Evolutionary conservation across 1,284 basidiomycete genomes (phyloP).

Genomic region (Cryptococcus maquisensis): DNA sequence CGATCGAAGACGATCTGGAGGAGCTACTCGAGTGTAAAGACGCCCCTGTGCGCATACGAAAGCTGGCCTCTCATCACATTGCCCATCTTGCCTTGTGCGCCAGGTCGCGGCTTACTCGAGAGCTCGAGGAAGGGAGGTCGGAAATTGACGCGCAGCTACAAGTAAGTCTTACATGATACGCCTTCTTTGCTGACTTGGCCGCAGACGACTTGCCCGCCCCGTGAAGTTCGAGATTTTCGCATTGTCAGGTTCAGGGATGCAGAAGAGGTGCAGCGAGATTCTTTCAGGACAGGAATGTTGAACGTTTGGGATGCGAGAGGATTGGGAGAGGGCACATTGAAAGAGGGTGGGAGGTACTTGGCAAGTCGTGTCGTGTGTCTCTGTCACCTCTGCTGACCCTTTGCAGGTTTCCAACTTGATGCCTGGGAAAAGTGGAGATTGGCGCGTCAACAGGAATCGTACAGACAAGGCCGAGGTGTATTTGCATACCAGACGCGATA

Average conservation of each 20-base stretch:
- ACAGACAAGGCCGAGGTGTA: constrained; percentile 57
- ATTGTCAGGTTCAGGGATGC: constrained; percentile 73
- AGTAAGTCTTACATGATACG: constrained; percentile 49
- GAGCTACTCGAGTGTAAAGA: constrained; percentile 29
- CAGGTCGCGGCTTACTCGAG: constrained; percentile 54
- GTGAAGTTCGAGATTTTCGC: constrained; percentile 74
- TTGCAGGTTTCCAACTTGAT: constrained; percentile 60
- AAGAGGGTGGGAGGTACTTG: constrained; percentile 65
- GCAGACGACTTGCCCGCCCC: constrained; percentile 67
- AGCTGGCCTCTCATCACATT: constrained; percentile 54
- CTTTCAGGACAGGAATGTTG: constrained; percentile 62
- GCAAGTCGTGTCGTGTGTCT: constrained; percentile 37
- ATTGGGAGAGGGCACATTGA: constrained; percentile 57
- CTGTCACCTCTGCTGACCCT: not conserved
- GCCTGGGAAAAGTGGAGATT: constrained; percentile 58
- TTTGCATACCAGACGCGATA: constrained; percentile 59
- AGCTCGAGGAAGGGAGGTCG: constrained; percentile 55
- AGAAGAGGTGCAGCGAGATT: constrained; percentile 53
- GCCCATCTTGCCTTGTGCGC: constrained; percentile 63
- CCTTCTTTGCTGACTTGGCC: not conserved
- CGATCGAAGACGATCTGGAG: constrained; percentile 37
- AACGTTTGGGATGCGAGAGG: constrained; percentile 76
- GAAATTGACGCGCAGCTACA: constrained; percentile 67
- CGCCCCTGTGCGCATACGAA: constrained; percentile 43
- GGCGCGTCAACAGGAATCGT: constrained; percentile 54